These are phyloP conservation scores for Penicillium bovifimosum DNA, from an alignment of 495 filamentous ascomycete genomes.

Conservation along the genomic window DNA sequence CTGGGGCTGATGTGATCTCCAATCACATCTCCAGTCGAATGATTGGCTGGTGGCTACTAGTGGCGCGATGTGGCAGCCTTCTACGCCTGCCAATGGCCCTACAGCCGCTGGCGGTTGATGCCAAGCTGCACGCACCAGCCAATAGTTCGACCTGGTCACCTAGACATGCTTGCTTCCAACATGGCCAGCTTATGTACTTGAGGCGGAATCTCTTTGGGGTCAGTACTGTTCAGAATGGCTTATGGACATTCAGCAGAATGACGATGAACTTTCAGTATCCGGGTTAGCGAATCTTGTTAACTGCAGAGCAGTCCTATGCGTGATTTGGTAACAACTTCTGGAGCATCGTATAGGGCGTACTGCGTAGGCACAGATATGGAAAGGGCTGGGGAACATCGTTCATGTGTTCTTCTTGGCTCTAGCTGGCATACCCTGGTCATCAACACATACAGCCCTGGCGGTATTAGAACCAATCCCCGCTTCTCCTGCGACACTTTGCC, in stretches of 20 bases:
- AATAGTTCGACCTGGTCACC: constrained; percentile 2
- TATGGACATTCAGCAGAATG: neutral
- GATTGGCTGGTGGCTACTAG: constrained; percentile 19
- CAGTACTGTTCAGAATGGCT: neutral
- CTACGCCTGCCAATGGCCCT: constrained; percentile 22
- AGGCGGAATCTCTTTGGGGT: neutral
- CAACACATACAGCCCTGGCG: too few relatives aligned
- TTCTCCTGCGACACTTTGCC: too few relatives aligned
- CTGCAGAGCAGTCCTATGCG: neutral
- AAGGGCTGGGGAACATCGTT: too few relatives aligned
- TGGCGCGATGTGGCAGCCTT: constrained; percentile 9
- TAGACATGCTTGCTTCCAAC: neutral
- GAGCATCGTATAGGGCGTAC: too few relatives aligned
- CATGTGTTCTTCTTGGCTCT: too few relatives aligned
- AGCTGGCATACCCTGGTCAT: too few relatives aligned
- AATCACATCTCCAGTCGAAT: constrained; percentile 19
- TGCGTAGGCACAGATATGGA: too few relatives aligned
- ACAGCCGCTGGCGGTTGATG: constrained; percentile 19
- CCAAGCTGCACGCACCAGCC: constrained; percentile 13
- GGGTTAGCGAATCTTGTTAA: neutral
- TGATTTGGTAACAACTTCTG: neutral
- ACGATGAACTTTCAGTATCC: neutral
- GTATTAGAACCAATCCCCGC: too few relatives aligned
- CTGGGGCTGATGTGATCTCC: constrained; percentile 2
- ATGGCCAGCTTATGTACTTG: neutral